Base-by-base conservation (phyloP, 495 filamentous ascomycete species). In the Penicillium fimorum region DNA sequence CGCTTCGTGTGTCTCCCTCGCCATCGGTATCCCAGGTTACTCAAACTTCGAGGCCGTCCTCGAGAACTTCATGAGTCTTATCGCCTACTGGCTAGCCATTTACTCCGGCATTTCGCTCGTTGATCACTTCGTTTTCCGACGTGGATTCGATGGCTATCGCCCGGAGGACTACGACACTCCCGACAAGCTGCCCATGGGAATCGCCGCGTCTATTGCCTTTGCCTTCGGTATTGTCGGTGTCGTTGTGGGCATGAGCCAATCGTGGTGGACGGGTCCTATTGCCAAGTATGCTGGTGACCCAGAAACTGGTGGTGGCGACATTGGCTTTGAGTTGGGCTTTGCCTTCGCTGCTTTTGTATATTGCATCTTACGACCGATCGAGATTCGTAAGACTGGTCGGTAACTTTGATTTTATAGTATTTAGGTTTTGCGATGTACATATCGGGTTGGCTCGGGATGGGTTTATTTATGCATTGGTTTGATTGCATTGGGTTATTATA, bases 31-130 rank as follows among this genome's bases (percentile, higher is more conserved):
- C 57, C 87, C 89, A 0, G 90, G 87, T 0, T 92, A 92, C 75
- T 75, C 74, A 7, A 78, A 87, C 59, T 94, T 93, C 70, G 83
- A 86, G 59, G 65, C 65, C 25, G 84, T 90, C 45, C 79, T 94
- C 32, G 81, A 86, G 61, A 89, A 89, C 67, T 91, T 95, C 72
- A 87, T 94, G 82, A 73, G 89, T 61, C 69, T 90, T 57, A 90
- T 90, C 56, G 86, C 84, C 24, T 93, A 94, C 76, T 95, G 90
- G 89, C 79, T 92, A 5, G 84, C 89, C 37, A 91, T 94, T 61
- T 95, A 93, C 75, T 81, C 85, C 55, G 87, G 82, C 50, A 83
- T 95, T 60, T 73, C 84, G 4, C 66, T 92, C 27, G 72, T 79
- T 8, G 90, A 95, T 57, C 90, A 95, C 74, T 87, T 91, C 68